These are phyloP conservation scores for Galerina sulciceps DNA, from an alignment of 768 basidiomycete species.

Conservation along the genomic window DNA sequence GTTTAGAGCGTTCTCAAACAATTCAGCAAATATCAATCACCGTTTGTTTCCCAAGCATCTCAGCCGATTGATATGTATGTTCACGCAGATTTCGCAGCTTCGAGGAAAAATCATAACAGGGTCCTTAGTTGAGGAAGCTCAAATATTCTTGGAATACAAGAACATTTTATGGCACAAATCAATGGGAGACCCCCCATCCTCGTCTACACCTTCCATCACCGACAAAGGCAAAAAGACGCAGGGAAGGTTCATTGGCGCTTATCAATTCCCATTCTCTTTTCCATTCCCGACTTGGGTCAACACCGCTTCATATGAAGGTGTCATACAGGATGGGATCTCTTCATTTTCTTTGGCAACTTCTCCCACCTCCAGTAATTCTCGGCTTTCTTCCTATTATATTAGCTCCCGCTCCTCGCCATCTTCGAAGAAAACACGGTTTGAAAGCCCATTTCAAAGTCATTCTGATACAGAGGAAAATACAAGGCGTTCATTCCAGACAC, in stretches of 20 bases:
- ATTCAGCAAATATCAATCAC: conserved; percentile 6
- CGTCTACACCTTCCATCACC: no score
- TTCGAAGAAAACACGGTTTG: no score
- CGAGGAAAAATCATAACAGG: conserved; percentile 1
- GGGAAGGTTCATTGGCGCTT: conserved; percentile 3
- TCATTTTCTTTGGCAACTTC: neutral
- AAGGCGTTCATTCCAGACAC: neutral
- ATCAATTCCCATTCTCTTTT: conserved; percentile 15
- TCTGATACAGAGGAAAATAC: no score
- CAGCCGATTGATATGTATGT: neutral
- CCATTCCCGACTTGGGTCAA: conserved; percentile 18
- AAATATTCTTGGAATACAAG: neutral
- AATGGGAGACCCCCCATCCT: neutral
- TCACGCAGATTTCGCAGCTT: neutral
- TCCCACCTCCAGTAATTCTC: neutral
- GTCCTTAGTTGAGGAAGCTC: neutral
- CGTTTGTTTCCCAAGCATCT: neutral
- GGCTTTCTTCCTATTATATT: neutral
- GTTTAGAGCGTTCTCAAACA: neutral
- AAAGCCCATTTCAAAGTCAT: no score
- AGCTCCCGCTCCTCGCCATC: neutral
- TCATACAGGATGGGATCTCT: neutral
- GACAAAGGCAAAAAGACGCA: neutral
- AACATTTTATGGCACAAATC: conserved; percentile 2
- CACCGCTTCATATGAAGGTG: conserved; percentile 5